Evolutionary conservation across 495 filamentous ascomycete genomes (phyloP).

Genomic region (Penicillium alfredii): DNA sequence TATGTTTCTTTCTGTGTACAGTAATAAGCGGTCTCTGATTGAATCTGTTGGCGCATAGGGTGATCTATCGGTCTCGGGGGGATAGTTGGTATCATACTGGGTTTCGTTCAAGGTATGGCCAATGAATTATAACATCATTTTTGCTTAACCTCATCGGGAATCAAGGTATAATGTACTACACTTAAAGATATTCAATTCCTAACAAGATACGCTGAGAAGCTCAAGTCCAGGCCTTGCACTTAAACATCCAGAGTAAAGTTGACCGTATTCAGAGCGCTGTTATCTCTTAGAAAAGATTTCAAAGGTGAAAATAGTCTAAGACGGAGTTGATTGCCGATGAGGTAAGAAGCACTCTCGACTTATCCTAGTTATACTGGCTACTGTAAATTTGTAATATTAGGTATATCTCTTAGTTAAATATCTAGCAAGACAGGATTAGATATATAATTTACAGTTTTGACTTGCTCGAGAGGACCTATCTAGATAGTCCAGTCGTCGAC

Average conservation of each 20-base stretch:
- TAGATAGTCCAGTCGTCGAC: constrained; percentile 55
- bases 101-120: no score
- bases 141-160: no score
- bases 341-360: constrained; percentile 36
- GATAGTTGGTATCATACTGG: background rate
- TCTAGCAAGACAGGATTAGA: background rate
- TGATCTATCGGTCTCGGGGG: background rate
- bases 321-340: constrained; percentile 40
- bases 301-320: constrained; percentile 44
- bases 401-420: background rate
- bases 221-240: background rate
- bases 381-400: constrained; percentile 32
- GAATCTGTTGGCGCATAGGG: background rate
- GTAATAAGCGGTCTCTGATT: background rate
- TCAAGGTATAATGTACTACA: background rate
- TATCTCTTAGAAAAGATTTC: constrained; percentile 48
- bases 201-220: background rate
- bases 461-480: constrained; percentile 50
- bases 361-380: constrained; percentile 49
- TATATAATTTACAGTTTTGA: constrained; percentile 31
- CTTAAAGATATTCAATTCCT: background rate
- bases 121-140: no score
- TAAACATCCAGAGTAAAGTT: constrained; percentile 45
- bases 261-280: constrained; percentile 30
- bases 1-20: background rate